Evolutionary conservation across 441 rosid species (phyloP).

Genomic region (Populus hybrid): DNA sequence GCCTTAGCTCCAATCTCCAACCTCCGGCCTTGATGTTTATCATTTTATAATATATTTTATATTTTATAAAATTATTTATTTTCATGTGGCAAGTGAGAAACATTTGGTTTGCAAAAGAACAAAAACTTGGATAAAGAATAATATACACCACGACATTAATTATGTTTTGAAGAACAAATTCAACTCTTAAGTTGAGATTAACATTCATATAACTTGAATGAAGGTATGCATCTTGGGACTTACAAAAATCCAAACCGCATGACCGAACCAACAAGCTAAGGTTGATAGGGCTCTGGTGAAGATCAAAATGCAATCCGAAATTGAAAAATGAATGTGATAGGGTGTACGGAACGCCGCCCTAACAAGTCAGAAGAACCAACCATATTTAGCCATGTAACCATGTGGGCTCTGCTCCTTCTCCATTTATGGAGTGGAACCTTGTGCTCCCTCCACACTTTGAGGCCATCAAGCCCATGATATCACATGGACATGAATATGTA

Average conservation of each 20-base stretch:
- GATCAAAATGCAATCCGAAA: background rate
- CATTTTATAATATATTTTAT: too few relatives aligned
- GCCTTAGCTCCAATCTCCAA: too few relatives aligned
- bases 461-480: background rate
- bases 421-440: background rate
- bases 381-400: slow-evolving; percentile 16
- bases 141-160: too few relatives aligned
- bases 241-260: slow-evolving; percentile 29
- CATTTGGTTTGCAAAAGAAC: too few relatives aligned
- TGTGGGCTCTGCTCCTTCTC: background rate
- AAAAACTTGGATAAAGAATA: too few relatives aligned
- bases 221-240: too few relatives aligned
- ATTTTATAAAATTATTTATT: too few relatives aligned
- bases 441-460: background rate
- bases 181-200: too few relatives aligned
- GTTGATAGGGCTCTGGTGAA: slow-evolving; percentile 14
- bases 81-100: too few relatives aligned
- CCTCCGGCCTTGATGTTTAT: too few relatives aligned
- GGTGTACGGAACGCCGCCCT: slow-evolving; percentile 25
- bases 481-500: background rate
- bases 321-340: background rate
- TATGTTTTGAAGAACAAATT: too few relatives aligned
- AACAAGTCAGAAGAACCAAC: slow-evolving; percentile 9
- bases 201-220: too few relatives aligned
- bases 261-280: slow-evolving; percentile 37